Evolutionary conservation across 805 yeast species (phyloP), one percentile per base, ranked within the genome.

Genomic region (Barnettozyma populi): DNA sequence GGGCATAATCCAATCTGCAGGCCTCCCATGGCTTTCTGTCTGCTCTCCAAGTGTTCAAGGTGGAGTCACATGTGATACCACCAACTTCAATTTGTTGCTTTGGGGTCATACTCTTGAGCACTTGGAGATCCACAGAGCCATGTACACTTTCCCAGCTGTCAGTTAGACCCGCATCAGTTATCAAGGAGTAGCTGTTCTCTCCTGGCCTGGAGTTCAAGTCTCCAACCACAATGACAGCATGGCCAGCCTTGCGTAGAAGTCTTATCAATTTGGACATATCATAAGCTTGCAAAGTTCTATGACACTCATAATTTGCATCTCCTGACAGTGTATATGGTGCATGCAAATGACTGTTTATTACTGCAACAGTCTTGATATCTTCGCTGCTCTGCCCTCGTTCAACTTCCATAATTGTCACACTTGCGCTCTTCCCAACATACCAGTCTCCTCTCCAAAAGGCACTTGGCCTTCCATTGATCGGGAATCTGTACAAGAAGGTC

Each of bases 401-500:
- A 3, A 77, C 67, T 47, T 70, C 70, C 37, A 94, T 68, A 4
- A 80, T 65, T 0, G 95, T 85, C 3, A 89, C 80, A 1, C 95
- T 85, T 18, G 89, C 78, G 8, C 92, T 77, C 62, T 94, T 94
- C 8, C 99, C 99, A 20, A 94, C 99, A 55, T 79, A 88, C 96
- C 97, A 94, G 64, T 94, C 99, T 34, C 99, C 99, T 49, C 98
- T 71, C 70, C 79, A 84, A 53, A 94, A 84, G 0, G 99, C 99
- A 37, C 89, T 80, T 2, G 98, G 96, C 44, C 97, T 72, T 2
- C 99, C 99, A 64, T 92, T 94, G 52, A 94, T 78, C 0, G 97
- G 95, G 61, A 88, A 94, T 19, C 95, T 70, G 61, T 86, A 85
- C 41, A 94, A 65, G 60, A 85, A 86, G 0, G 96, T 80, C 14